Evolutionary conservation across 495 filamentous ascomycete genomes (phyloP).

Genomic region (Cudoniella acicularis): DNA sequence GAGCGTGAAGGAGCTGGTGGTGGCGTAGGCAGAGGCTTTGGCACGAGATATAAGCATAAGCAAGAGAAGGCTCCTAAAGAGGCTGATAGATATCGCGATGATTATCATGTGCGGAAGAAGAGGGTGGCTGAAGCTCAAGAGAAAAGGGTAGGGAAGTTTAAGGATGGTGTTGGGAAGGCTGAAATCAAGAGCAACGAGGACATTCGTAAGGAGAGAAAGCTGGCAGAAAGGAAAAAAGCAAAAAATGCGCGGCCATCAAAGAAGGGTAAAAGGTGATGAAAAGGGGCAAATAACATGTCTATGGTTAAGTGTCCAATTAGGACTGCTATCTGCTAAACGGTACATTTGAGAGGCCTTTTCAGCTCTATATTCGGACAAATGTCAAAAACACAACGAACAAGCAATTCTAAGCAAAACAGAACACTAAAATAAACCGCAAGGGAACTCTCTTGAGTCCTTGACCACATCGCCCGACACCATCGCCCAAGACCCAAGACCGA

Average conservation of each 20-base stretch:
- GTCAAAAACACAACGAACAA: background rate
- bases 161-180: conserved; percentile 61
- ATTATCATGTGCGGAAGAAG: conserved; percentile 89
- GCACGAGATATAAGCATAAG: conserved; percentile 71
- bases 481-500: too few relatives aligned
- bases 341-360: background rate
- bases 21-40: conserved; percentile 30
- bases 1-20: conserved; percentile 48
- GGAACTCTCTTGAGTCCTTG: too few relatives aligned
- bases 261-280: conserved; percentile 35
- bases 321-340: background rate
- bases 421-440: too few relatives aligned
- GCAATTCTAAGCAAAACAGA: too few relatives aligned
- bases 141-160: conserved; percentile 70
- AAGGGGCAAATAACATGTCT: background rate
- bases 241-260: conserved; percentile 90
- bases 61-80: conserved; percentile 83
- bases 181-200: conserved; percentile 81
- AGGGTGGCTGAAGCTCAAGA: conserved; percentile 81
- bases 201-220: conserved; percentile 73
- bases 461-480: too few relatives aligned
- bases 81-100: conserved; percentile 83
- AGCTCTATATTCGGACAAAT: background rate
- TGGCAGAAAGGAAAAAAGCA: conserved; percentile 70
- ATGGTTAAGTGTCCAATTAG: background rate